Percentiles rank a stretch among this genome's conserved stretches.
These are phyloP conservation scores for Candida sanyaensis DNA, from an alignment of 1,139 yeast genomes.

Conservation along the genomic window DNA sequence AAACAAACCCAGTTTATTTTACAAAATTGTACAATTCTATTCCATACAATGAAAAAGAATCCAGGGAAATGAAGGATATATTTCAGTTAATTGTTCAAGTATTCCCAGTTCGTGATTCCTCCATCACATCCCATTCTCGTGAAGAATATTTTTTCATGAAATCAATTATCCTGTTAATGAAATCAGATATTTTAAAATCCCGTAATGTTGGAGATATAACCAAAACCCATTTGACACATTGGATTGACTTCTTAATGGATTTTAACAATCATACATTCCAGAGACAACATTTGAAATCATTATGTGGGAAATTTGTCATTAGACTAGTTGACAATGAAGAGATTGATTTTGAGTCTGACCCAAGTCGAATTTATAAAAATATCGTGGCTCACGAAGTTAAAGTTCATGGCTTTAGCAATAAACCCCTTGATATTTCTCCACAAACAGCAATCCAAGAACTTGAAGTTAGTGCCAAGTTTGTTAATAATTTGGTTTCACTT, in stretches of 20 bases:
- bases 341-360: conserved; percentile 78
- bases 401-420: conserved; percentile 39
- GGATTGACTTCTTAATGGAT: conserved; percentile 55
- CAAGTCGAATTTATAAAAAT: conserved; percentile 57
- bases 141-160: conserved; percentile 77
- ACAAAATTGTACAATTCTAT: conserved; percentile 46
- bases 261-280: conserved; percentile 64
- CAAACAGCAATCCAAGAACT: conserved; percentile 79
- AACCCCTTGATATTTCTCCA: conserved; percentile 41
- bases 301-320: conserved; percentile 54
- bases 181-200: conserved; percentile 40
- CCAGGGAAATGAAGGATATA: conserved; percentile 30
- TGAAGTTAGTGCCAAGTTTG: conserved; percentile 67
- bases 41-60: conserved; percentile 21
- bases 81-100: conserved; percentile 51
- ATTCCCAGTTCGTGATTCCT: conserved; percentile 42
- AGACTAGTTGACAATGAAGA: conserved; percentile 58
- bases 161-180: conserved; percentile 55
- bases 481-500: conserved; percentile 70
- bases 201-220: conserved; percentile 35
- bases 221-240: conserved; percentile 34
- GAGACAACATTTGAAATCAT: conserved; percentile 50
- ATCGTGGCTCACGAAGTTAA: conserved; percentile 51
- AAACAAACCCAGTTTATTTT: conserved; percentile 80
- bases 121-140: conserved; percentile 45